phyloP scores from a whole-genome alignment of 345 rosid species.

The Eucalyptus virginea region DNA sequence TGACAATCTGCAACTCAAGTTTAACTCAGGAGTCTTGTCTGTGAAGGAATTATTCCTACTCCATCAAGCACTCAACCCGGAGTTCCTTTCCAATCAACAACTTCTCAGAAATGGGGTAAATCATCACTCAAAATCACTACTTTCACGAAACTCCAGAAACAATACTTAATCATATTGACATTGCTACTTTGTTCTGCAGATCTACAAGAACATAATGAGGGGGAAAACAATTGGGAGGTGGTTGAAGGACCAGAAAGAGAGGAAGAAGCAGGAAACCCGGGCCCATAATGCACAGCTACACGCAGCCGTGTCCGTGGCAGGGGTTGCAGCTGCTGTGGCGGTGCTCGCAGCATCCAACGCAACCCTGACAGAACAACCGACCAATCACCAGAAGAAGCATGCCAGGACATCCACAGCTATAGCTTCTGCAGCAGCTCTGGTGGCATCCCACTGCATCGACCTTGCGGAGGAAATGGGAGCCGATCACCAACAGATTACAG shows the following conservation, averaged over 20 bases:
- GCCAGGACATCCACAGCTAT: constrained; percentile 38
- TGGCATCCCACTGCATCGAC: constrained; percentile 89
- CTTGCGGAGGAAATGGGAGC: constrained; percentile 94
- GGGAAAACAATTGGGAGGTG: constrained; percentile 83
- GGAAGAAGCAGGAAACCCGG: constrained; percentile 80
- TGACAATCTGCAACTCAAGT: neutral
- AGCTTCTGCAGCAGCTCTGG: constrained; percentile 85
- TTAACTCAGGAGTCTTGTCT: neutral
- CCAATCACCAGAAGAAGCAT: constrained; percentile 9
- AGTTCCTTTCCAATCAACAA: constrained; percentile 41
- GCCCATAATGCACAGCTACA: constrained; percentile 77
- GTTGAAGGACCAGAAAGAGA: constrained; percentile 84
- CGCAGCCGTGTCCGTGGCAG: constrained; percentile 92
- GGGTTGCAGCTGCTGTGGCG: constrained; percentile 88
- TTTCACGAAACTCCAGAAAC: neutral
- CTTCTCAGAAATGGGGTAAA: constrained; percentile 46
- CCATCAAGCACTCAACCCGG: constrained; percentile 57
- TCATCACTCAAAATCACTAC: neutral
- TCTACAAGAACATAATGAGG: constrained; percentile 57
- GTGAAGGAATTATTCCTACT: constrained; percentile 47
- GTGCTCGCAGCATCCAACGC: constrained; percentile 57
- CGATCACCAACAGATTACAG: constrained; percentile 57
- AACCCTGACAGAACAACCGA: constrained; percentile 17
- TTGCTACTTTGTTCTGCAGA: constrained; percentile 15
- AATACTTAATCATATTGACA: neutral